A percentile compares a stretch with the other conserved stretches of the same genome.
Evolutionary conservation across 2,329 filamentous ascomycete species (phyloP).

Genomic region (Penicillium janthinellum): DNA sequence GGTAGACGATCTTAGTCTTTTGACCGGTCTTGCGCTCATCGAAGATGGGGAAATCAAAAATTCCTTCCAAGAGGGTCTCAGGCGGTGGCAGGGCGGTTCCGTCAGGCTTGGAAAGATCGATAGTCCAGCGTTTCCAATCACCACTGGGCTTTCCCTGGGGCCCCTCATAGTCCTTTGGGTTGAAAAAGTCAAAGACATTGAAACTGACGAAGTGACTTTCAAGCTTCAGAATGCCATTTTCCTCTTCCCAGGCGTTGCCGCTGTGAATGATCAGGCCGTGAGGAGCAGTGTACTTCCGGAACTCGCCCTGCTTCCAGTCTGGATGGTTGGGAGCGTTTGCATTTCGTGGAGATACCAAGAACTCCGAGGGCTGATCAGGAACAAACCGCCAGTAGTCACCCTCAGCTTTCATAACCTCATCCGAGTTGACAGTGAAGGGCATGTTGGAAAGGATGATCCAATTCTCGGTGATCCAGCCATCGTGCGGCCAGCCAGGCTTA

Average conservation of each 20-base stretch:
- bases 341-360: neutral
- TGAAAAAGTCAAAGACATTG: neutral
- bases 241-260: neutral
- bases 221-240: neutral
- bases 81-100: neutral
- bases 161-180: neutral
- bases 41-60: neutral
- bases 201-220: neutral
- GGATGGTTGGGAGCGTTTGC: neutral
- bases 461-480: slow-evolving; percentile 39
- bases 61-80: neutral
- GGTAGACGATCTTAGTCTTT: neutral
- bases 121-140: neutral
- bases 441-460: slow-evolving; percentile 36
- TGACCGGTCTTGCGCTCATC: neutral
- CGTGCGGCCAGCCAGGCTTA: slow-evolving; percentile 31
- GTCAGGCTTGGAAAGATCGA: neutral
- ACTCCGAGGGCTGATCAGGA: neutral
- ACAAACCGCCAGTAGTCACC: neutral
- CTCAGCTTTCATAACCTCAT: slow-evolving; percentile 26
- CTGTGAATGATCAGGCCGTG: neutral
- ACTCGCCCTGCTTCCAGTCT: neutral
- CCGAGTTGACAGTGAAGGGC: slow-evolving; percentile 2
- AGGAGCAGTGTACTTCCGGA: neutral
- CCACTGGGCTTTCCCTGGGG: neutral